Conservation (phyloP, 495 filamentous ascomycete genomes). For the Penicillium crystallinum region DNA sequence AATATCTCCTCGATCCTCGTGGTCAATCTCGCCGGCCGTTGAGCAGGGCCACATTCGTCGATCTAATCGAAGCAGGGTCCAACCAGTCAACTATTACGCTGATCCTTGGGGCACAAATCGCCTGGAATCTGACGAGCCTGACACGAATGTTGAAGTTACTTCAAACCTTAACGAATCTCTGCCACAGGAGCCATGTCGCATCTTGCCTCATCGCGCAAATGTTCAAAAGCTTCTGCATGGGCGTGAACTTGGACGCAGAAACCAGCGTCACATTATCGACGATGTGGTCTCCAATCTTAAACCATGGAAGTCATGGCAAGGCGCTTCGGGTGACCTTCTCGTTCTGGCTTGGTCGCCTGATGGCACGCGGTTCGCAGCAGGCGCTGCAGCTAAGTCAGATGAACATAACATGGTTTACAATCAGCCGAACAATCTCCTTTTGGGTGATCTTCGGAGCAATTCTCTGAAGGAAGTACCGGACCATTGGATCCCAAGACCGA, state of each 20-base stretch:
- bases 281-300: constrained; percentile 23
- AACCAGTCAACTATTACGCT: constrained; percentile 25
- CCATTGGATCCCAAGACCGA: constrained; percentile 58
- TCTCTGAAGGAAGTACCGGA: constrained; percentile 61
- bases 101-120: neutral
- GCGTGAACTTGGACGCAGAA: constrained; percentile 22
- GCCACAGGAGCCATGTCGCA: neutral
- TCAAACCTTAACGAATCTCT: neutral
- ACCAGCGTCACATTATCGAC: constrained; percentile 13
- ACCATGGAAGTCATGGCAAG: constrained; percentile 43
- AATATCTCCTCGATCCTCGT: neutral
- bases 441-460: constrained; percentile 57
- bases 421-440: constrained; percentile 65
- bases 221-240: constrained; percentile 17
- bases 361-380: constrained; percentile 48
- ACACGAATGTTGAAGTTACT: neutral
- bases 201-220: neutral
- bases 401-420: constrained; percentile 80
- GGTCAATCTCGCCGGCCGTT: neutral
- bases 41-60: constrained; percentile 9
- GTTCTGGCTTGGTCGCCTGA: constrained; percentile 46
- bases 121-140: neutral
- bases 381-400: constrained; percentile 71
- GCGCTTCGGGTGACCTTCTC: constrained; percentile 48
- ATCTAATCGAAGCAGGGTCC: constrained; percentile 18